Evolutionary conservation across 768 basidiomycete species (phyloP), one percentile per base, ranked within the genome.

Genomic region (Hebeloma cylindrosporum): DNA sequence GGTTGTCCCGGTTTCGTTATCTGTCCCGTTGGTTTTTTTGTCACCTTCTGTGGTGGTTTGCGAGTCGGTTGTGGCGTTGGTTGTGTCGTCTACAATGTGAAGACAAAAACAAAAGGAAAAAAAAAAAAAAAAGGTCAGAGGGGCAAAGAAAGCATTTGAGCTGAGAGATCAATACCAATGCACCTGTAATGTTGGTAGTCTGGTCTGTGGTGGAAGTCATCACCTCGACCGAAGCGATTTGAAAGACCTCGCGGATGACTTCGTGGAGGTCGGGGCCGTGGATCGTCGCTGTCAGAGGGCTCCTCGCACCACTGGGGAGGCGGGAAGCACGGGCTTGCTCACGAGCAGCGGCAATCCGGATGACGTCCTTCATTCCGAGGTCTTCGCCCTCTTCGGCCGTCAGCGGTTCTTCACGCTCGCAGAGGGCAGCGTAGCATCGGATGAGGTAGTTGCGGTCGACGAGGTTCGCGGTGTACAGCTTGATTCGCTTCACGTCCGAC

Each of bases 301-400:
- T 72, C 40, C 59, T 56, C 3, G 48, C 51, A 13, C 70, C 72
- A 2, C 53, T 58, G 6, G 65, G 58, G 8, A 60, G 46, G 1
- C 60, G 42, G 3, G 59, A 51, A 2, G 73, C 64, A 4, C 72
- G 62, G 20, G 69, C 69, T 36, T 61, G 62, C 47, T 86, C 85
- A 1, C 84, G 72, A 2, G 77, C 78, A 1, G 63, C 59, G 0
- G 78, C 78, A 13, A 87, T 65, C 23, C 60, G 70, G 1, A 84
- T 59, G 0, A 78, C 68, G 0, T 79, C 80, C 27, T 82, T 76
- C 56, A 80, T 35, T 52, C 82, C 80, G n/a, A 90, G 65, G 25
- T 65, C 63, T 3, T 64, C 58, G 27, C 77, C 82, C 45, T 88
- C 88, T 7, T 69, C 69, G 1, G 76, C 61, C 0, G 67, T 69